phyloP scores from a whole-genome alignment of 1,139 yeast genomes.

The Candida labiduridarum region DNA sequence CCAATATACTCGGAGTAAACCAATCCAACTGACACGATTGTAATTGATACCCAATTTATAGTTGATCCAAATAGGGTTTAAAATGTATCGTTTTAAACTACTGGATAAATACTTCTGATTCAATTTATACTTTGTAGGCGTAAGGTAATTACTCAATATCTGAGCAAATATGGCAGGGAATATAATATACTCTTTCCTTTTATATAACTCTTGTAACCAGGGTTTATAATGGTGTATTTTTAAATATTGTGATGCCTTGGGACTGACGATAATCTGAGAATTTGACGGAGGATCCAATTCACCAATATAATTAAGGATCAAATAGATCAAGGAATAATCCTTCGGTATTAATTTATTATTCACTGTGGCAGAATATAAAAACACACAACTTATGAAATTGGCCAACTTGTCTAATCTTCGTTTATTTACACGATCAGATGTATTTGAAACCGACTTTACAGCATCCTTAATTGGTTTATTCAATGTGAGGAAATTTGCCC shows the following conservation, averaged over 20 bases:
- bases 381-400: conserved; percentile 29
- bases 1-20: conserved; percentile 29
- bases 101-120: conserved; percentile 41
- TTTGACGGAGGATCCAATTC: conserved; percentile 40
- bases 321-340: conserved; percentile 41
- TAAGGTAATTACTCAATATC: conserved; percentile 44
- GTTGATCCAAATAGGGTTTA: conserved; percentile 50
- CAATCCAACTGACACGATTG: conserved; percentile 33
- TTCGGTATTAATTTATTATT: conserved; percentile 34
- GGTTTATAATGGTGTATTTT: conserved; percentile 28
- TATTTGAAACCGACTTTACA: conserved; percentile 6
- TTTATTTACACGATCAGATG: conserved; percentile 2
- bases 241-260: conserved; percentile 28
- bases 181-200: conserved; percentile 35
- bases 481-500: conserved; percentile 37
- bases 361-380: conserved; percentile 37
- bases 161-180: conserved; percentile 45
- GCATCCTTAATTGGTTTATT: conserved; percentile 31
- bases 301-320: conserved; percentile 37
- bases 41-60: conserved; percentile 32
- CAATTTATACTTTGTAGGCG: conserved; percentile 41
- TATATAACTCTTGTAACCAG: conserved; percentile 25
- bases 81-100: conserved; percentile 32
- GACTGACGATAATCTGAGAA: conserved; percentile 30
- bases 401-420: conserved; percentile 21